These are phyloP conservation scores for Auricularia heimuer DNA, from an alignment of 768 basidiomycete genomes.

Conservation along the genomic window DNA sequence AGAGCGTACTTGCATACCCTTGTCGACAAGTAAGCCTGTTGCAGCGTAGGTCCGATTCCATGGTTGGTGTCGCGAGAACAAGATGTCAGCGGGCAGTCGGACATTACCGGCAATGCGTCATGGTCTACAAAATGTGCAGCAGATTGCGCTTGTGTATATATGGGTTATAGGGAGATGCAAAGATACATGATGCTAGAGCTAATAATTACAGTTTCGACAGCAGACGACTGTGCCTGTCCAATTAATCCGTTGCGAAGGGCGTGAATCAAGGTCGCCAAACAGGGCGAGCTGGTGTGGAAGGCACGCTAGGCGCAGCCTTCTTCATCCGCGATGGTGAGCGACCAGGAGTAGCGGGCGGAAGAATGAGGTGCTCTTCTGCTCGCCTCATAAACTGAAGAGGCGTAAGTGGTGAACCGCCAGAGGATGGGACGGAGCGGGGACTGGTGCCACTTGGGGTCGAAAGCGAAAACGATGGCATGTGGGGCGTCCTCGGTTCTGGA, in stretches of 20 bases:
- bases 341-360: neutral
- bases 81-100: too few relatives aligned
- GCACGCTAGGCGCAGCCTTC: neutral
- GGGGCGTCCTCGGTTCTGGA: constrained; percentile 55
- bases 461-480: constrained; percentile 53
- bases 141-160: too few relatives aligned
- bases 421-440: constrained; percentile 41
- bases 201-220: neutral
- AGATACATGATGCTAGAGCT: neutral
- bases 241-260: neutral
- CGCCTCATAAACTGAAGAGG: constrained; percentile 80
- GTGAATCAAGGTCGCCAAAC: neutral
- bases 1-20: neutral
- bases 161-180: neutral
- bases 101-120: too few relatives aligned
- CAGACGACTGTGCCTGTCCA: neutral
- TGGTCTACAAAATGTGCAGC: too few relatives aligned
- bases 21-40: constrained; percentile 11
- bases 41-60: constrained; percentile 15
- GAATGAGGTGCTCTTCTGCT: constrained; percentile 35
- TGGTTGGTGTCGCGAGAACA: neutral
- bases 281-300: neutral
- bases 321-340: neutral
- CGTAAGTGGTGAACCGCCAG: constrained; percentile 63
- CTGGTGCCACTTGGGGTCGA: constrained; percentile 38